Conservation (phyloP, 176 grass and related monocot genomes). For the Triticum dicoccoides region DNA sequence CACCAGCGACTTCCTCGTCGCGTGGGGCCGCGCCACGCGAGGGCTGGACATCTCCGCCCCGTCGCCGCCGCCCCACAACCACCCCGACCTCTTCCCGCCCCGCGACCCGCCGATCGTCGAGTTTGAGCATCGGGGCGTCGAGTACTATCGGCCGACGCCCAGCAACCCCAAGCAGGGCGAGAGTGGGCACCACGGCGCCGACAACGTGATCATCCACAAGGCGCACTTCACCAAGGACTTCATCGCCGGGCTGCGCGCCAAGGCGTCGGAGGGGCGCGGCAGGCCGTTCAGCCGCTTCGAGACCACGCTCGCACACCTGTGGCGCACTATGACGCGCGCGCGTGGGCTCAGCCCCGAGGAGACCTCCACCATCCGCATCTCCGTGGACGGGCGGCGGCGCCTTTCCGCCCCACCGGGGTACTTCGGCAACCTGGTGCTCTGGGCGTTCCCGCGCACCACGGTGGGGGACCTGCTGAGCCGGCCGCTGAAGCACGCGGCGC, state of each 20-base stretch:
- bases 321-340: conserved; percentile 46
- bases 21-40: conserved; percentile 50
- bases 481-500: conserved; percentile 49
- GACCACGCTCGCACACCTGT: conserved; percentile 59
- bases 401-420: conserved; percentile 38
- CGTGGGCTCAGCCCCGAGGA: conserved; percentile 21
- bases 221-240: conserved; percentile 72
- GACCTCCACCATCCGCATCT: conserved; percentile 44
- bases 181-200: not conserved
- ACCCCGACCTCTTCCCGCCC: conserved; percentile 10
- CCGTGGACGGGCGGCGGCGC: conserved; percentile 55
- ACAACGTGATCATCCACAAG: conserved; percentile 45
- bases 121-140: conserved; percentile 46
- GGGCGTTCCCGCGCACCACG: conserved; percentile 58
- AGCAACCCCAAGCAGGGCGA: not conserved
- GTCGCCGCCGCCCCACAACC: conserved; percentile 15
- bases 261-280: conserved; percentile 26
- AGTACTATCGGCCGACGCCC: conserved; percentile 23
- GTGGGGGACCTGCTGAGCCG: conserved; percentile 30
- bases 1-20: conserved; percentile 56
- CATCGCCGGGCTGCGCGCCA: conserved; percentile 38
- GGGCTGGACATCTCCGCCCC: not conserved
- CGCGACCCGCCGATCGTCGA: conserved; percentile 26
- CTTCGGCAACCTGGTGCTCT: conserved; percentile 66
- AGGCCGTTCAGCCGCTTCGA: conserved; percentile 62